Base-by-base conservation (phyloP, 208 protist genomes). In the Endotrypanum monterogeii region DNA sequence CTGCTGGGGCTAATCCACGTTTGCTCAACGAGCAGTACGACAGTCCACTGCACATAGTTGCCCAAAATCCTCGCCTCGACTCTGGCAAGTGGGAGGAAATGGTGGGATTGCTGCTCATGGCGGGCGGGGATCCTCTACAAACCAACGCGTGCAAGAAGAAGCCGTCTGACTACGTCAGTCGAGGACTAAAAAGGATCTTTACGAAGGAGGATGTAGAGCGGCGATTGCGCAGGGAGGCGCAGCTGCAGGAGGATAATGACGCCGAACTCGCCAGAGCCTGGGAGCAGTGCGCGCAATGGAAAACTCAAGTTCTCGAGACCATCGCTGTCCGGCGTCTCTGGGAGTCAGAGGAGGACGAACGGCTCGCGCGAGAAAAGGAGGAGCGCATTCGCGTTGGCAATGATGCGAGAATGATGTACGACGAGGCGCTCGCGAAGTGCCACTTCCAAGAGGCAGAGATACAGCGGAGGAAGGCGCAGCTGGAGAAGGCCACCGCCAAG, bases 51-150 rank as follows among this genome's bases (percentile, higher is more conserved):
- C 93, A 97, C 81, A 75, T 96, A 56, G 84, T 89, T 65, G 89
- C 93, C 41, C 85, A 92, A 58, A 78, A 94, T 73, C 83, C 85
- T 35, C 82, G 87, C 20, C 91, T 88, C 37, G 90, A 97, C 83
- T 91, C 87, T n/a, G 86, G 88, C 62, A 82, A 89, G 63, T 97
- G 93, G 93, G 93, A 95, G 80, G 83, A 90, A 76, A 86, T 97
- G 44, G 83, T 96, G 18, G 79, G 79, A 8, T 54, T 89, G 58
- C 74, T 97, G 69, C 84, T 97, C 32, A 74, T 84, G 66, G 81
- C 84, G 0, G 93, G 93, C 56, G 92, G 90, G 65, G 85, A 96
- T 71, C 86, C 90, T 11, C 48, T 73, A 50, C 80, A 89, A 67
- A 82, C 94, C 76, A 97, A 97, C 74, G 91, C 83, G 30, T 93